Conservation (phyloP, 441 rosid species). For the Bruguiera hainesii region DNA sequence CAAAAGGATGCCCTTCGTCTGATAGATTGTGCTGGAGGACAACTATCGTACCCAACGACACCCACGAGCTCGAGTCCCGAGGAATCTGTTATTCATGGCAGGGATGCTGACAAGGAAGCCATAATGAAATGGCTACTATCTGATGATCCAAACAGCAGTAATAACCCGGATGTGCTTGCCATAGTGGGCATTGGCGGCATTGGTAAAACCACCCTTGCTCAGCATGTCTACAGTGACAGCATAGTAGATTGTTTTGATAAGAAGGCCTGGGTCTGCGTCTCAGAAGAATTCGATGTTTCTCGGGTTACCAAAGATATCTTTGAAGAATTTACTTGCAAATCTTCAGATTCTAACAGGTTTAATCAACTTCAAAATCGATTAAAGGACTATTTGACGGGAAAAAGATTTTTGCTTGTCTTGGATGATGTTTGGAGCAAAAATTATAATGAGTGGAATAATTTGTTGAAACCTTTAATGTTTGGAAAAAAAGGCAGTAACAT, state of each 20-base stretch:
- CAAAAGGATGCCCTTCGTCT: slow-evolving; percentile 12
- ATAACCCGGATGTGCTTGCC: neutral
- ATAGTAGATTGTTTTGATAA: neutral
- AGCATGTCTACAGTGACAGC: neutral
- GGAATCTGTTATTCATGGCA: slow-evolving; percentile 8
- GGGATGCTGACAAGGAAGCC: slow-evolving; percentile 16
- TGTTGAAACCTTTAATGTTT: neutral
- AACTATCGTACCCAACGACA: neutral
- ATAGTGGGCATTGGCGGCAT: slow-evolving; percentile 4
- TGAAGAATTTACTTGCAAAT: neutral
- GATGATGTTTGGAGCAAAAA: slow-evolving; percentile 6
- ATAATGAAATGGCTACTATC: neutral
- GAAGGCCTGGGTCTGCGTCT: neutral
- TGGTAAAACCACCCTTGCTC: slow-evolving; percentile 7
- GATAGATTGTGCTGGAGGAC: neutral
- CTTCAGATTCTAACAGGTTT: neutral
- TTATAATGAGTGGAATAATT: neutral
- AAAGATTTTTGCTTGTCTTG: slow-evolving; percentile 1
- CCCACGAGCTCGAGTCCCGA: slow-evolving; percentile 12
- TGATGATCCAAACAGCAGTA: neutral
- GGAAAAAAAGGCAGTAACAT: slow-evolving; percentile 7
- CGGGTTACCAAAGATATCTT: neutral
- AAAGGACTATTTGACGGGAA: neutral
- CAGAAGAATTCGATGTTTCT: neutral
- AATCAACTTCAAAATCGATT: neutral